Evolutionary conservation across 179 eudicot genomes (phyloP).

Genomic region (Actinidia chinensis): DNA sequence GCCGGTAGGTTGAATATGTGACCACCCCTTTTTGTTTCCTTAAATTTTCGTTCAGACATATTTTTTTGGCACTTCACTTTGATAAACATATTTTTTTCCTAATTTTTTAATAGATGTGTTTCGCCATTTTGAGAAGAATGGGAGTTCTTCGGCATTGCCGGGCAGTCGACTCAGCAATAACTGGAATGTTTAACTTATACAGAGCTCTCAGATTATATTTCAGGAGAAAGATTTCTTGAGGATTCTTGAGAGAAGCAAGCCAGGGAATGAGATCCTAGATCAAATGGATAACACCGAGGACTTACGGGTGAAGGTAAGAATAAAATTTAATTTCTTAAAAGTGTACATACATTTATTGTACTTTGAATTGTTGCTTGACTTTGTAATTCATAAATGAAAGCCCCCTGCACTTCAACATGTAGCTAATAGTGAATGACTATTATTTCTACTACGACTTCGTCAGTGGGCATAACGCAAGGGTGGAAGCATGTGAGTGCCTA

Average conservation of each 20-base stretch:
- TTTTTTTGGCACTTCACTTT: no score
- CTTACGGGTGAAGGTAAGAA: constrained; percentile 73
- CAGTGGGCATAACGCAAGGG: not conserved
- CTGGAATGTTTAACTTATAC: constrained; percentile 72
- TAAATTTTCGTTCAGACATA: no score
- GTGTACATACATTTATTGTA: no score
- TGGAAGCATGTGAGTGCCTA: not conserved
- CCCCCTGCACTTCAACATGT: no score
- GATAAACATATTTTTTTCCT: no score
- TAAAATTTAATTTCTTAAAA: no score
- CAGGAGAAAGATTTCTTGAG: constrained; percentile 58
- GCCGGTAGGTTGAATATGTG: constrained; percentile 42
- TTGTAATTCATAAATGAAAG: no score
- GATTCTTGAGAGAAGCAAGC: constrained; percentile 60
- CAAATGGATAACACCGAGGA: constrained; percentile 91
- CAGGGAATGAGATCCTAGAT: constrained; percentile 58
- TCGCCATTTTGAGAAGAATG: constrained; percentile 61
- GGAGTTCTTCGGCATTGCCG: constrained; percentile 71
- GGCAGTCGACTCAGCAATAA: constrained; percentile 82
- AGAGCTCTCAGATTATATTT: constrained; percentile 73
- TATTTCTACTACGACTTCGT: not conserved
- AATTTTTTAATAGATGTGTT: constrained; percentile 57
- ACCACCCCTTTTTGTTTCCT: not conserved
- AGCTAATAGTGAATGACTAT: no score
- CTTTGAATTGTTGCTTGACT: no score